A percentile compares a stretch with the other conserved stretches of the same genome.
Conservation (phyloP, 176 grass and related monocot genomes). For the Rhipidocladum racemiflorum region DNA sequence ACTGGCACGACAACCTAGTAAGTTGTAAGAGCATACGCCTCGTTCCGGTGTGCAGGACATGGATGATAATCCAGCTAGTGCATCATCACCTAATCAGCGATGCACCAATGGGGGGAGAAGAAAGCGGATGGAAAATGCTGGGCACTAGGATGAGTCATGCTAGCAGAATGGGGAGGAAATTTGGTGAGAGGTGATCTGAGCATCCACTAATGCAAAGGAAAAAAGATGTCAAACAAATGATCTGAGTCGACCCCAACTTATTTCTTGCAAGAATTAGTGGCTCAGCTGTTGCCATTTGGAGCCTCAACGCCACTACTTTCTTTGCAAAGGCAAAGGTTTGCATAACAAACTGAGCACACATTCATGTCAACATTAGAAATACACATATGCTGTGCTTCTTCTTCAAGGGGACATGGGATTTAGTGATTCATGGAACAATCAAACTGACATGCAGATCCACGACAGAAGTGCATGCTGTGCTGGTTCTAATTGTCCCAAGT, state of each 20-base stretch:
- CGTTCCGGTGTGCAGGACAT: constrained; percentile 31
- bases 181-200: constrained; percentile 41
- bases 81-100: constrained; percentile 30
- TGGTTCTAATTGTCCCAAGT: constrained; percentile 16
- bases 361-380: constrained; percentile 38
- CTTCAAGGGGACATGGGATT: not conserved
- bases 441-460: constrained; percentile 33
- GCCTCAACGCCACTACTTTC: constrained; percentile 6
- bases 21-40: constrained; percentile 42
- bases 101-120: constrained; percentile 35
- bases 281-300: constrained; percentile 31
- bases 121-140: constrained; percentile 27
- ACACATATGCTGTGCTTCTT: not conserved
- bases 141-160: constrained; percentile 16
- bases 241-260: constrained; percentile 52
- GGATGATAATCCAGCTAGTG: constrained; percentile 43
- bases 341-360: not conserved
- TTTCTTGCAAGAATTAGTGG: constrained; percentile 28
- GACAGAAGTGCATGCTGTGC: constrained; percentile 17
- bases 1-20: constrained; percentile 29
- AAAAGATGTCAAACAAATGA: constrained; percentile 17
- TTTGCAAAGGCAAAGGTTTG: not conserved
- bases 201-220: constrained; percentile 40
- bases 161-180: not conserved
- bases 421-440: constrained; percentile 51